Conservation (phyloP, 352 stramenopile species). For the Pythium aphanidermatum region DNA sequence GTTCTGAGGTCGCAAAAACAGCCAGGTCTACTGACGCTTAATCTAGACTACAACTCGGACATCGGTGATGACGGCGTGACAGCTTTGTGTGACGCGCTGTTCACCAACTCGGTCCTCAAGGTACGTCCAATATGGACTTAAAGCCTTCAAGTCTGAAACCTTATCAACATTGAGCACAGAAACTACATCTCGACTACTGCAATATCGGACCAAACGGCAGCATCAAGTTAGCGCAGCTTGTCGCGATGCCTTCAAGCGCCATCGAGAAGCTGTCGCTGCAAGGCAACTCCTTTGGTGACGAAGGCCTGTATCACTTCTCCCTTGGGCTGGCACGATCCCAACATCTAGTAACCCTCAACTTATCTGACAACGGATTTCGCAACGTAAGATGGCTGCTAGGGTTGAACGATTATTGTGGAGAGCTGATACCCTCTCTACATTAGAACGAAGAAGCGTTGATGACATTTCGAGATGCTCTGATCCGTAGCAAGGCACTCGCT, state of each 20-base stretch:
- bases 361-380: conserved; percentile 76
- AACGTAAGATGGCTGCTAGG: conserved; percentile 28
- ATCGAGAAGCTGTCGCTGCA: conserved; percentile 58
- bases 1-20: conserved; percentile 43
- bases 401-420: neutral
- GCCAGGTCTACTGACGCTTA: conserved; percentile 61
- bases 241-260: conserved; percentile 46
- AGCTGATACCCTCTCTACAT: too few species aligned
- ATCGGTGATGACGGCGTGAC: conserved; percentile 49
- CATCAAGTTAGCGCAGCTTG: conserved; percentile 67
- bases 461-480: conserved; percentile 58
- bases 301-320: conserved; percentile 65
- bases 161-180: conserved; percentile 35
- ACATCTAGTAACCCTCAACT: conserved; percentile 52
- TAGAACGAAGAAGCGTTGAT: conserved; percentile 22
- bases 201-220: conserved; percentile 30
- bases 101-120: conserved; percentile 62
- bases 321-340: conserved; percentile 57
- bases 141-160: conserved; percentile 65
- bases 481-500: conserved; percentile 57
- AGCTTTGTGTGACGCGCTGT: conserved; percentile 59
- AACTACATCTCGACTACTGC: conserved; percentile 79
- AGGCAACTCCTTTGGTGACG: conserved; percentile 49
- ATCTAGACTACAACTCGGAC: conserved; percentile 65
- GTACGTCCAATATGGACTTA: conserved; percentile 49